These are phyloP conservation scores for Groenewaldozyma auringiensis DNA, from an alignment of 1,139 yeast species.

Conservation along the genomic window DNA sequence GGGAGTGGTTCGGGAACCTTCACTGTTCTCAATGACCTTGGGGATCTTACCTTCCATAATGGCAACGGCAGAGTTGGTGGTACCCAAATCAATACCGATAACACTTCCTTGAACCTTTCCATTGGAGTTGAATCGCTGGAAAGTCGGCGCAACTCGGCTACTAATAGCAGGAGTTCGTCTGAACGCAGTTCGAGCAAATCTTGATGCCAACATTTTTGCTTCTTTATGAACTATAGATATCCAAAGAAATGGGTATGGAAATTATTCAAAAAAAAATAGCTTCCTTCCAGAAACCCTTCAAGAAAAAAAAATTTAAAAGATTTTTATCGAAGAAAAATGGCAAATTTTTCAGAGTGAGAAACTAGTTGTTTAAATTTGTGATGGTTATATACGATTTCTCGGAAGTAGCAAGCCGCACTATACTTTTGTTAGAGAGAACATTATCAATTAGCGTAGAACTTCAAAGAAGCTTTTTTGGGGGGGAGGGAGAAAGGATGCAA, in stretches of 20 bases:
- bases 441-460: background rate
- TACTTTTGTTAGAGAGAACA: too few relatives aligned
- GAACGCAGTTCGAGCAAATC: conserved; percentile 12
- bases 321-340: background rate
- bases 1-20: conserved; percentile 98
- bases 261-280: background rate
- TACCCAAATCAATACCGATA: conserved; percentile 97
- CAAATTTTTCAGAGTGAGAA: background rate
- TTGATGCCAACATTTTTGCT: conserved; percentile 11
- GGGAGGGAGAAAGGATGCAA: too few relatives aligned
- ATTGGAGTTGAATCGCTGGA: conserved; percentile 32
- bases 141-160: conserved; percentile 9
- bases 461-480: background rate
- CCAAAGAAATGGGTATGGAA: background rate
- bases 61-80: conserved; percentile 99
- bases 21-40: conserved; percentile 94
- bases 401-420: background rate
- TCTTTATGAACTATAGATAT: background rate
- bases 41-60: conserved; percentile 96
- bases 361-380: too few relatives aligned
- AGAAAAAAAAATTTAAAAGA: too few relatives aligned
- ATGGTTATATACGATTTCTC: too few relatives aligned
- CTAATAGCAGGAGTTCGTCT: conserved; percentile 9
- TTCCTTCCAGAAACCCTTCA: background rate
- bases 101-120: conserved; percentile 52